Conservation (phyloP, 352 stramenopile species). For the Phytophthora hibernalis region DNA sequence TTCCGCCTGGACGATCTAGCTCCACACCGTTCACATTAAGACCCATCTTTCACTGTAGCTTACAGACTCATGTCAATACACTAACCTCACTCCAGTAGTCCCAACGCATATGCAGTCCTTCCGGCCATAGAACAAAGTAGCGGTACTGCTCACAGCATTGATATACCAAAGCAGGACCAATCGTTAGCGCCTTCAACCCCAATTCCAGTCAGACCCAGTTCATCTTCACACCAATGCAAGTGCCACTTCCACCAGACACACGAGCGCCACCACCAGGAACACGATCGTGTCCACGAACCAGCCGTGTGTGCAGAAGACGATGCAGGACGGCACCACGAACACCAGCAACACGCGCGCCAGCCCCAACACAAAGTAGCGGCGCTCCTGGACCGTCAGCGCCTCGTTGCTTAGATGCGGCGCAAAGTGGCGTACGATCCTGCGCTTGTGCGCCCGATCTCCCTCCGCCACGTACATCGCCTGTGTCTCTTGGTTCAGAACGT, state of each 20-base stretch:
- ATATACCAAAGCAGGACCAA: conserved; percentile 23
- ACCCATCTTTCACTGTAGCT: background rate
- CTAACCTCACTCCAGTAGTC: conserved; percentile 77
- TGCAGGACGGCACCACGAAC: conserved; percentile 56
- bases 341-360: conserved; percentile 62
- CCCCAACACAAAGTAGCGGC: conserved; percentile 59
- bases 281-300: conserved; percentile 70
- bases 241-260: conserved; percentile 56
- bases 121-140: conserved; percentile 73
- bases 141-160: conserved; percentile 54
- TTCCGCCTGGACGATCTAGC: conserved; percentile 73
- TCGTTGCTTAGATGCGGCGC: conserved; percentile 70
- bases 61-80: background rate
- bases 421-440: conserved; percentile 78
- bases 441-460: conserved; percentile 61
- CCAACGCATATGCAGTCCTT: conserved; percentile 72
- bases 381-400: conserved; percentile 58
- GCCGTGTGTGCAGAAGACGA: conserved; percentile 54
- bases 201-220: conserved; percentile 1
- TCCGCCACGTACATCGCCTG: conserved; percentile 40
- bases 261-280: conserved; percentile 64
- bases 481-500: conserved; percentile 20
- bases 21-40: background rate
- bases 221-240: conserved; percentile 50
- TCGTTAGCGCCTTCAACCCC: conserved; percentile 3